phyloP scores from a whole-genome alignment of 148 eudicot genomes.

The Persicaria tinctoria region DNA sequence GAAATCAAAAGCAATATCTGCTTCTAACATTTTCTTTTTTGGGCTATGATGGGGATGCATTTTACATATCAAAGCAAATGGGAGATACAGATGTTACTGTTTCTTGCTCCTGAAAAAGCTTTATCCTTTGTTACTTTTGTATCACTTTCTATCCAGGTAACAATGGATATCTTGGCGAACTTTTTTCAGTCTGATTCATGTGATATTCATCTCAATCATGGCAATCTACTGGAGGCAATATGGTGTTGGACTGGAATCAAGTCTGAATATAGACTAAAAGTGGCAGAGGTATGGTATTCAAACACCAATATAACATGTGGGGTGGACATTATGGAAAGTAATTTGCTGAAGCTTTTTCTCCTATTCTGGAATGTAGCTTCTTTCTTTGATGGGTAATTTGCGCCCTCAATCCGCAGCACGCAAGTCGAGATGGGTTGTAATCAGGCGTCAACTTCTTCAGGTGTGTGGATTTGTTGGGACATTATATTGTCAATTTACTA shows the following conservation, averaged over 20 bases:
- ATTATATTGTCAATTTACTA: neutral
- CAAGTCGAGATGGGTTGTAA: constrained; percentile 85
- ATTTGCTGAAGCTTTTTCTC: neutral
- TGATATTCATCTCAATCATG: constrained; percentile 91
- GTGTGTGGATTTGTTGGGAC: constrained; percentile 21
- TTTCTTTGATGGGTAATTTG: constrained; percentile 73
- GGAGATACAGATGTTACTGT: neutral
- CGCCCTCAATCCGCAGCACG: constrained; percentile 86
- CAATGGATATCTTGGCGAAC: constrained; percentile 53
- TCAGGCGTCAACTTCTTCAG: constrained; percentile 93
- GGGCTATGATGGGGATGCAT: neutral
- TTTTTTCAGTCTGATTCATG: constrained; percentile 68
- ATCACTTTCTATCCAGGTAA: constrained; percentile 40
- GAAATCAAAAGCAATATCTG: neutral
- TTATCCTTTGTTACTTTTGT: constrained; percentile 3
- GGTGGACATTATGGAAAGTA: neutral
- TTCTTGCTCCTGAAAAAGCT: neutral
- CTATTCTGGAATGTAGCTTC: constrained; percentile 49
- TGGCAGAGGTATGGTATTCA: constrained; percentile 58
- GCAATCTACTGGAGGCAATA: constrained; percentile 71
- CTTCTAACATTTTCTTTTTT: neutral
- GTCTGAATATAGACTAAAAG: constrained; percentile 70
- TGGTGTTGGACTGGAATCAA: constrained; percentile 92
- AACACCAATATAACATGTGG: neutral
- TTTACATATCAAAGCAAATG: neutral